Evolutionary conservation across 306 rosid species (phyloP), one percentile per base, ranked within the genome.

Genomic region (Trifolium dubium): DNA sequence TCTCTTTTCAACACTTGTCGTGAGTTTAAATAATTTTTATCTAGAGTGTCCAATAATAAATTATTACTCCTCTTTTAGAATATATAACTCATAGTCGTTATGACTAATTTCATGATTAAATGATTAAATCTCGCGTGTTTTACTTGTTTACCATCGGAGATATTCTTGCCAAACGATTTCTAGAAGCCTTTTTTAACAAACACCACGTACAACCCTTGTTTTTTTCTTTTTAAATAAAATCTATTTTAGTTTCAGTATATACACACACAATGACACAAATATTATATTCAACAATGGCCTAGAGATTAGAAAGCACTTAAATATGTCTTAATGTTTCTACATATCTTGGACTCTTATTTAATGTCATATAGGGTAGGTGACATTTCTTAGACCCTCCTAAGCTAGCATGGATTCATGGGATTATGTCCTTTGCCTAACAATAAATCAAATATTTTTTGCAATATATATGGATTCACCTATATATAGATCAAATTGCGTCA

Each of bases 311-410:
- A 78, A 75, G 77, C 76, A 79, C 69, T 46, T 8, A 44, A 46
- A 76, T 47, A 70, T 43, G 74, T 71, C 70, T 80, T 62, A 8
- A 62, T 30, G 35, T 62, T 62, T 62, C n/a, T n/a, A n/a, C n/a
- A n/a, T n/a, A n/a, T n/a, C 30, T 8, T 60, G 5, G 65, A 81
- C 84, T 78, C 47, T 63, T 30, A 5, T 17, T 62, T n/a, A 23
- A 23, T 23, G 23, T 23, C 23, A 23, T n/a, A n/a, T n/a, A n/a
- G n/a, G n/a, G n/a, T n/a, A n/a, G n/a, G n/a, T n/a, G n/a, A n/a
- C n/a, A n/a, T n/a, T n/a, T n/a, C n/a, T n/a, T n/a, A n/a, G 67
- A 81, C 85, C 76, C 44, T 71, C 63, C 71, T 17, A 34, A 67
- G 46, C 61, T 69, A 76, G 46, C 4, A 14, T 62, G 15, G 3